Evolutionary conservation across 371 early-diverging fungal genomes (phyloP), one percentile per base, ranked within the genome.

Genomic region (Coemansia sp.): DNA sequence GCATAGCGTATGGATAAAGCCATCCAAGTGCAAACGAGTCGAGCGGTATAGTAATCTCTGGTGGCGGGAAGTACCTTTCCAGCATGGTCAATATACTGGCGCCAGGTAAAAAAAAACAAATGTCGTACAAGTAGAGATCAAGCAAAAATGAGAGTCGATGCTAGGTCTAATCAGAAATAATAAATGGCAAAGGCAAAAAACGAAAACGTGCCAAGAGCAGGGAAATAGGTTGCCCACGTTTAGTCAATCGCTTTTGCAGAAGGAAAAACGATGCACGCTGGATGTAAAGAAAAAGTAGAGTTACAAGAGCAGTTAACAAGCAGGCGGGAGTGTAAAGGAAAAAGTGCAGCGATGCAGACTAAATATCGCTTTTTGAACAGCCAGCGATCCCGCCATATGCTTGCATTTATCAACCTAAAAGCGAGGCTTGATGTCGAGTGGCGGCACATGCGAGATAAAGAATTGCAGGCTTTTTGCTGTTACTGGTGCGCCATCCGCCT

Each of bases 1-100:
- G 81, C 90, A 89, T 88, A n/a, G 69, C 67, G n/a, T 71, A 79
- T 11, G 76, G 76, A 42, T 72, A 79, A 16, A 72, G 68, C 69
- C 72, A 69, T 1, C 72, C 72, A 31, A 75, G 63, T 2, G 72
- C 69, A 55, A 75, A 76, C 39, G 68, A 67, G 14, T 75, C 72
- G 60, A 69, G 54, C 11, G 69, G 39, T 7, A 66, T 68, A 0
- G 65, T 60, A 48, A 72, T 68, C 42, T 68, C 77, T 4, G 51
- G 42, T 6, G 77, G 72, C 11, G 77, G 72, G 16, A 58, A 50
- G 40, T 77, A 68, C n/a, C 59, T 63, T 31, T 72, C 77, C 29
- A 71, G 48, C 77, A 77, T 77, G 11, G 24, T 29, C 3, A 4
- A 21, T 14, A n/a, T 37, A 52, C 37, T 7, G 51, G 61, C 21